phyloP scores from a whole-genome alignment of 116 monocot genomes.

The Posidonia oceanica region DNA sequence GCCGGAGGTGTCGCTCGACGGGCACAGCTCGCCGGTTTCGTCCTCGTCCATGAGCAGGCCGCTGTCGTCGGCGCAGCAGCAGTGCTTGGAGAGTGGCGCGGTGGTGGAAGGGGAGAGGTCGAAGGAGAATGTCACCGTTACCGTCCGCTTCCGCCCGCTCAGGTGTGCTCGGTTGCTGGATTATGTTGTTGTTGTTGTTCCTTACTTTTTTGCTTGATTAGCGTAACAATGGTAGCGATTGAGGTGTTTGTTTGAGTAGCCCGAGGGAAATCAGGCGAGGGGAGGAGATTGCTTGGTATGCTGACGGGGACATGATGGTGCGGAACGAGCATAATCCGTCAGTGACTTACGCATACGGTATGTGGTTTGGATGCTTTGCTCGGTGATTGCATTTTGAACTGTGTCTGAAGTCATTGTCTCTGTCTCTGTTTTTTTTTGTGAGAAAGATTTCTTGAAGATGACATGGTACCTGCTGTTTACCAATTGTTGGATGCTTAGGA shows the following conservation, averaged over 20 bases:
- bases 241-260: constrained; percentile 25
- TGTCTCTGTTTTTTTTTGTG: background rate
- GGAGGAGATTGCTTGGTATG: constrained; percentile 95
- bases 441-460: background rate
- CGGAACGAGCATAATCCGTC: constrained; percentile 66
- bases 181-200: constrained; percentile 3
- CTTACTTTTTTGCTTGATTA: background rate
- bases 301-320: constrained; percentile 82
- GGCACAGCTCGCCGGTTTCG: constrained; percentile 51
- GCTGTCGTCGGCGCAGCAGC: constrained; percentile 4
- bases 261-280: constrained; percentile 83
- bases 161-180: constrained; percentile 28
- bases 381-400: background rate
- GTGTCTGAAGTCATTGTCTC: background rate
- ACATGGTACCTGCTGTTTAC: background rate
- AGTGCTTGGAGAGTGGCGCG: constrained; percentile 18
- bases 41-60: constrained; percentile 39
- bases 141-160: constrained; percentile 93
- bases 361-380: background rate
- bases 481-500: background rate
- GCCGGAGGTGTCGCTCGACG: constrained; percentile 36
- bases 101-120: constrained; percentile 27
- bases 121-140: constrained; percentile 88
- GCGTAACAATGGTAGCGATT: constrained; percentile 3
- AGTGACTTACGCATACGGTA: constrained; percentile 89